These are phyloP conservation scores for Lithocarpus polystachyus DNA, from an alignment of 306 rosid species.

Conservation along the genomic window DNA sequence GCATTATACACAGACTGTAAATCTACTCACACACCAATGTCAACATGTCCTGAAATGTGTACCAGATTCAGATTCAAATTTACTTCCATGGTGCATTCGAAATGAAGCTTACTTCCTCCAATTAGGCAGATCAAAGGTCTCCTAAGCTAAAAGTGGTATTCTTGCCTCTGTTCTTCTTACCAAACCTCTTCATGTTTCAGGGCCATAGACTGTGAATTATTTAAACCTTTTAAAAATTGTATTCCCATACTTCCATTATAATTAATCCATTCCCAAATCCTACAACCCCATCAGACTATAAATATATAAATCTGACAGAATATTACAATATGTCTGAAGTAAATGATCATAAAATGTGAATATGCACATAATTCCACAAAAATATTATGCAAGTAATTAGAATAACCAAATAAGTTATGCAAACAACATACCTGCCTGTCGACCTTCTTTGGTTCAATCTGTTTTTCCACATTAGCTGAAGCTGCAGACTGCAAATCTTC, in stretches of 20 bases:
- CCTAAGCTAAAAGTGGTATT: background rate
- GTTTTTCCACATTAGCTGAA: slow-evolving; percentile 27
- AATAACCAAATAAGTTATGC: background rate
- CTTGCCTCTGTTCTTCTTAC: background rate
- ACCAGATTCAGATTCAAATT: background rate
- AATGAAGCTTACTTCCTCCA: background rate
- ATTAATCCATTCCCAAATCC: background rate
- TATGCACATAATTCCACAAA: background rate
- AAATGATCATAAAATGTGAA: no score
- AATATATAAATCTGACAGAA: background rate
- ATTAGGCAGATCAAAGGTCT: no score
- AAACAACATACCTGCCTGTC: slow-evolving; percentile 70
- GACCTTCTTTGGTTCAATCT: slow-evolving; percentile 48
- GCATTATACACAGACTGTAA: background rate
- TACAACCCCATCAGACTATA: background rate
- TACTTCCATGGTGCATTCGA: background rate
- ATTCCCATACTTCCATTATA: background rate
- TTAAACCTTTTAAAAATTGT: background rate
- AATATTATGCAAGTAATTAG: background rate
- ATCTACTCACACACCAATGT: background rate
- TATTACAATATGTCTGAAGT: no score
- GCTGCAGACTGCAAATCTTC: slow-evolving; percentile 15
- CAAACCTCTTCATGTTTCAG: no score
- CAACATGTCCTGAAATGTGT: background rate
- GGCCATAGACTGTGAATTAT: background rate